Conservation (phyloP, 192 early-diverging fungal species). For the Entomortierella lignicola region DNA sequence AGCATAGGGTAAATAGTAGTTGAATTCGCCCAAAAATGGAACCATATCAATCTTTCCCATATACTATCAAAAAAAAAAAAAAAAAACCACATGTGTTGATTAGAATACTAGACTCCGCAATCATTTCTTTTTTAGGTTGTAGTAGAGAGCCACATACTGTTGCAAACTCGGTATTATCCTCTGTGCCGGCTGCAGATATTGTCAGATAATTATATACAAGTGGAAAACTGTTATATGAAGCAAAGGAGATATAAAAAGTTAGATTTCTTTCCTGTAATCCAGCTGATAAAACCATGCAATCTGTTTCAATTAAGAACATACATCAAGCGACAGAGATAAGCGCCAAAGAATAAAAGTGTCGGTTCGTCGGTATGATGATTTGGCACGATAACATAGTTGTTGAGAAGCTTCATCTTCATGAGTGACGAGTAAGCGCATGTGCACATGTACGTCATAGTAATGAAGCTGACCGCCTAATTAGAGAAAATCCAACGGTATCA, state of each 20-base stretch:
- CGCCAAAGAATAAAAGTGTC: slow-evolving; percentile 92
- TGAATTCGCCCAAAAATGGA: slow-evolving; percentile 90
- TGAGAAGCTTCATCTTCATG: slow-evolving; percentile 90
- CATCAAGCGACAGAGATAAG: slow-evolving; percentile 88
- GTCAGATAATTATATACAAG: slow-evolving; percentile 97
- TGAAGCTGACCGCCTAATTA: slow-evolving; percentile 78
- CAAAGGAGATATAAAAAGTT: neutral
- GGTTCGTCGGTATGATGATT: slow-evolving; percentile 95
- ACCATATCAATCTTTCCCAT: slow-evolving; percentile 90
- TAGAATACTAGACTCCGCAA: slow-evolving; percentile 34
- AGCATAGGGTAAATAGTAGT: slow-evolving; percentile 88
- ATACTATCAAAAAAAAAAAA: slow-evolving; percentile 52
- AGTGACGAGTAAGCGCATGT: slow-evolving; percentile 91
- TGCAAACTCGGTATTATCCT: slow-evolving; percentile 63
- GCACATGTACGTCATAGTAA: slow-evolving; percentile 92
- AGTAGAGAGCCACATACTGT: slow-evolving; percentile 26
- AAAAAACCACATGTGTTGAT: neutral
- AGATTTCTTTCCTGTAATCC: too few relatives aligned
- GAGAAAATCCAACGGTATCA: too few relatives aligned
- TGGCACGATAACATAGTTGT: slow-evolving; percentile 88
- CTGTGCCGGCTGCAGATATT: slow-evolving; percentile 61
- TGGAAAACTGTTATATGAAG: slow-evolving; percentile 62
- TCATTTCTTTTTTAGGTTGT: slow-evolving; percentile 1
- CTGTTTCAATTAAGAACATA: slow-evolving; percentile 45
- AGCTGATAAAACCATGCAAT: neutral